A percentile compares a stretch with the other conserved stretches of the same genome.
Conservation (phyloP, 495 filamentous ascomycete species). For the Acidiella bohemica region DNA sequence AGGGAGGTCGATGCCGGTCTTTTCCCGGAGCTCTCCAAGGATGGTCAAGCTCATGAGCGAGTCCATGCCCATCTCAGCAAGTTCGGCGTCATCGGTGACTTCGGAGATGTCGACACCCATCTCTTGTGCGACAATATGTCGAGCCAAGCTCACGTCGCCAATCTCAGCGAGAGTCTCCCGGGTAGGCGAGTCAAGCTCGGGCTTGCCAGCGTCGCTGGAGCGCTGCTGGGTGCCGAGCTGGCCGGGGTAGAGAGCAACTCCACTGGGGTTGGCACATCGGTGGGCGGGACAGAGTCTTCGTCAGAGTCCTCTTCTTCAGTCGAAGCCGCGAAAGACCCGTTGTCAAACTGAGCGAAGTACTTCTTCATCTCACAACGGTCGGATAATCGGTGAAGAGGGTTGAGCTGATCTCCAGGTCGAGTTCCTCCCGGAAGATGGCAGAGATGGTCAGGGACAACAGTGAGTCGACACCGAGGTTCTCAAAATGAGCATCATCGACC, state of each 20-base stretch:
- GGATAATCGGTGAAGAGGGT: slow-evolving; percentile 33
- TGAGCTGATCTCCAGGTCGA: slow-evolving; percentile 33
- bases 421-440: slow-evolving; percentile 34
- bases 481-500: slow-evolving; percentile 32
- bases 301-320: slow-evolving; percentile 24
- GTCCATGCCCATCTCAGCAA: slow-evolving; percentile 35
- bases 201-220: slow-evolving; percentile 28
- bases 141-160: slow-evolving; percentile 27
- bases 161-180: slow-evolving; percentile 13
- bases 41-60: slow-evolving; percentile 36
- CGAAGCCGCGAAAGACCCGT: slow-evolving; percentile 21
- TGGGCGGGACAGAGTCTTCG: slow-evolving; percentile 20
- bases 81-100: slow-evolving; percentile 29
- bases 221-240: slow-evolving; percentile 28
- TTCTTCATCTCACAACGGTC: slow-evolving; percentile 34
- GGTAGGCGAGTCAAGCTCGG: slow-evolving; percentile 13
- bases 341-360: slow-evolving; percentile 32
- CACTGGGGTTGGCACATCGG: slow-evolving; percentile 27
- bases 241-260: slow-evolving; percentile 26
- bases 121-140: slow-evolving; percentile 33
- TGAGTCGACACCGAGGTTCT: slow-evolving; percentile 34
- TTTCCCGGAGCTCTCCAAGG: slow-evolving; percentile 32
- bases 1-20: slow-evolving; percentile 32
- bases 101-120: slow-evolving; percentile 34
- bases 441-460: slow-evolving; percentile 33